A percentile compares a stretch with the other conserved stretches of the same genome.
phyloP scores from a whole-genome alignment of 2,329 filamentous ascomycete genomes.

The Colletotrichum ledebouriae region DNA sequence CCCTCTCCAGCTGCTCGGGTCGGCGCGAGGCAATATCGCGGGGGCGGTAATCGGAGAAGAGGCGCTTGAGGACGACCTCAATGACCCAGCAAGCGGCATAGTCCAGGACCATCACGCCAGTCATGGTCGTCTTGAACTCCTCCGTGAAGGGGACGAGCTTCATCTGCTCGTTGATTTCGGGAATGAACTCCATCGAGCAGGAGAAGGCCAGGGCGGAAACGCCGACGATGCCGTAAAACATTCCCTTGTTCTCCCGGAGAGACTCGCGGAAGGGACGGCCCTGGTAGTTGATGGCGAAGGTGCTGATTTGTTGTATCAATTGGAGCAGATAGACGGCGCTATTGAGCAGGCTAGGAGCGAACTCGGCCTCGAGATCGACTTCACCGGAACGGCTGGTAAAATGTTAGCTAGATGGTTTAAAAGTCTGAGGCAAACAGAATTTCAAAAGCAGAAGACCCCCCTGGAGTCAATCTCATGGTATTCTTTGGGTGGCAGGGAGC shows the following conservation, averaged over 20 bases:
- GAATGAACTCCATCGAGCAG: constrained; percentile 94
- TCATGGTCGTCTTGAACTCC: constrained; percentile 92
- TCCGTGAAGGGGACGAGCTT: constrained; percentile 89
- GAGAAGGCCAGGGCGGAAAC: constrained; percentile 93
- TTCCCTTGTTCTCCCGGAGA: constrained; percentile 94
- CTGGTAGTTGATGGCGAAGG: constrained; percentile 99
- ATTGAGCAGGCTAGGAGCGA: constrained; percentile 93
- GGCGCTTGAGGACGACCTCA: constrained; percentile 84
- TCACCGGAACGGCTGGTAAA: constrained; percentile 63
- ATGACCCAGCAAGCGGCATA: constrained; percentile 89
- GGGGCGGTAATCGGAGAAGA: constrained; percentile 92
- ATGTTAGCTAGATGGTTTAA: constrained; percentile 46
- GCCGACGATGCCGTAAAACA: constrained; percentile 96
- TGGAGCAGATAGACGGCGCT: constrained; percentile 97
- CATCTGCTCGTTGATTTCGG: constrained; percentile 94
- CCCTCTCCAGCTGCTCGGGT: constrained; percentile 86
- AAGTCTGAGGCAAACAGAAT: too few relatives aligned
- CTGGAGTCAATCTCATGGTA: too few relatives aligned
- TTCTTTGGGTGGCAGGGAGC: too few relatives aligned
- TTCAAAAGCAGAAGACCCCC: too few relatives aligned
- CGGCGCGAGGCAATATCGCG: constrained; percentile 92
- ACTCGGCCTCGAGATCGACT: constrained; percentile 94
- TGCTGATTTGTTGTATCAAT: constrained; percentile 98
- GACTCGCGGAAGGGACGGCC: constrained; percentile 97
- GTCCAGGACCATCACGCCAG: constrained; percentile 86